Base-by-base conservation (phyloP, 2,329 filamentous ascomycete species). In the Onygena corvina region DNA sequence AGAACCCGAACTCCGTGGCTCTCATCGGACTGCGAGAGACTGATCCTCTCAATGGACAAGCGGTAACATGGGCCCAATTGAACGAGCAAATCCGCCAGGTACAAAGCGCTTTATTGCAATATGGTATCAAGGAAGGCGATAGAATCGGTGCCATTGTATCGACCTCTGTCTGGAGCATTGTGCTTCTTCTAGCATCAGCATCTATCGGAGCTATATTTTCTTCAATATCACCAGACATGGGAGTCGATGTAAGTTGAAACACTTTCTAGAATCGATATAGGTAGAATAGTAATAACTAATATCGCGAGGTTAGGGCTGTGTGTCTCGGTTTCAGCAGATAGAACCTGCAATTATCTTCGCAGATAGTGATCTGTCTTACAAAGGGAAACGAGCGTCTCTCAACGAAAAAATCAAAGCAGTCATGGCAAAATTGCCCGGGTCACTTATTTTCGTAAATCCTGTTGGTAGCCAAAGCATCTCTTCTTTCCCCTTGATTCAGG, bases 131-230 rank as follows among this genome's bases (percentile, higher is more conserved):
- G 48, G 53, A 65, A 52, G 63, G 63, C 29, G 66, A 70, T 49
- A 57, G 65, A 16, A 61, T 69, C 2, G 67, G 61, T 29, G 69
- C 67, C 1, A 57, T 71, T 3, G 67, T 71, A 30, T 66, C 66
- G 5, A 71, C 67, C 9, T 69, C 67, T 25, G 61, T 68, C 5
- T 67, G 66, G 61, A 65, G 65, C 0, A 62, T 71, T 52, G 63
- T 68, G 0, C 54, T 71, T 4, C 68, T 69, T 46, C 61, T 71
- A 38, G 68, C 67, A 7, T 59, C 59, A 18, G 66, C 67, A 2
- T 64, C 63, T 12, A 64, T 71, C 20, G 69, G 68, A 3, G 68
- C 67, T 3, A 66, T 71, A 38, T 72, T 67, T 58, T 69, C 67
- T 1, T 68, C 61, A 8, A 69, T 71, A 53, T 60, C 63, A n/a